Conservation (phyloP, 164 flowering plant species). For the Liquidambar formosana region DNA sequence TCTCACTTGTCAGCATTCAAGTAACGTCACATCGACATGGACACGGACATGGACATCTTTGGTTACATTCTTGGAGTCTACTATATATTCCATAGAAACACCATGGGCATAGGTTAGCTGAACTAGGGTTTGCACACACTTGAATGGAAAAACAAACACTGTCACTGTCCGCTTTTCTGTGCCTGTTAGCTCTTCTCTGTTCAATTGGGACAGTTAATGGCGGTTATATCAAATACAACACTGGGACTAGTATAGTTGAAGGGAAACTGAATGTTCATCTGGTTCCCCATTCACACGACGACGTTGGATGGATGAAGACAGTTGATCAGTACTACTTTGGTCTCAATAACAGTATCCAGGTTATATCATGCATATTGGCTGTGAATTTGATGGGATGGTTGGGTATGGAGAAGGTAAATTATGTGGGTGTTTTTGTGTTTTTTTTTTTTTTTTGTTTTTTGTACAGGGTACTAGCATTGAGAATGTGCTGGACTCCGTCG, state of each 20-base stretch:
- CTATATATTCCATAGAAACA: background rate
- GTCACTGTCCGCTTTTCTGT: background rate
- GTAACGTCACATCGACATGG: background rate
- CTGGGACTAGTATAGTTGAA: constrained; percentile 49
- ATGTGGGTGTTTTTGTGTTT: background rate
- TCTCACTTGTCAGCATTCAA: background rate
- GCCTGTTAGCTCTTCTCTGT: constrained; percentile 10
- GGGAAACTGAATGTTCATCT: constrained; percentile 77
- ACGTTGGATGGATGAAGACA: constrained; percentile 86
- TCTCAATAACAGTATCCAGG: constrained; percentile 71
- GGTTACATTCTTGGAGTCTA: background rate
- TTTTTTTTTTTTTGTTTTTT: constrained; percentile 7
- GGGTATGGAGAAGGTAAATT: background rate
- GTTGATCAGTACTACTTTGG: constrained; percentile 86
- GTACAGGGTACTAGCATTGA: constrained; percentile 75
- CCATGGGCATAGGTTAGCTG: background rate
- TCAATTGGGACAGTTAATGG: constrained; percentile 22
- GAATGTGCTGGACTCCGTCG: constrained; percentile 76
- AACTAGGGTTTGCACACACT: background rate
- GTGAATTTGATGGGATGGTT: background rate
- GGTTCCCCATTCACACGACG: constrained; percentile 81
- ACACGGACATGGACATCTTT: background rate
- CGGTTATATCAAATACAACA: constrained; percentile 38
- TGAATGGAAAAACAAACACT: background rate
- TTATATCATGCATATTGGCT: constrained; percentile 1